Conservation (phyloP, 768 basidiomycete species). For the Lactarius trivialis region DNA sequence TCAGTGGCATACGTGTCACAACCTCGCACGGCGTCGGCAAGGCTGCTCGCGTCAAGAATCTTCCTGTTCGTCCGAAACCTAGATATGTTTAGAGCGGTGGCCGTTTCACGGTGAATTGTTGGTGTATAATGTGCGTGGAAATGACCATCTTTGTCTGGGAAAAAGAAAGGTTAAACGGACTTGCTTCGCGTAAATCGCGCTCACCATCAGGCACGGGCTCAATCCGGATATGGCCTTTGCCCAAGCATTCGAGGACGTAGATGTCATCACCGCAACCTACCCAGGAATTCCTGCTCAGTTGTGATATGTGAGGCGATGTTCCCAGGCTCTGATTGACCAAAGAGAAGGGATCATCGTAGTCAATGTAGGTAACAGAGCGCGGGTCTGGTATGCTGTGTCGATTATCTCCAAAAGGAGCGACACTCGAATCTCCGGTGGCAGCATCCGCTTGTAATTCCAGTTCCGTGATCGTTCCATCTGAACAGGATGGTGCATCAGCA, state of each 20-base stretch:
- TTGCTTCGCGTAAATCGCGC: not conserved
- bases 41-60: conserved; percentile 47
- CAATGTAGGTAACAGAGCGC: conserved; percentile 61
- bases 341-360: conserved; percentile 69
- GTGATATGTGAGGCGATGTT: conserved; percentile 42
- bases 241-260: conserved; percentile 72
- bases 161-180: not conserved
- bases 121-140: conserved; percentile 54
- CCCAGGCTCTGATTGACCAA: conserved; percentile 46
- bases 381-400: conserved; percentile 42
- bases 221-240: conserved; percentile 61
- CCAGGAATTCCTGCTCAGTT: conserved; percentile 63
- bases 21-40: conserved; percentile 56
- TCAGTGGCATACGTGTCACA: conserved; percentile 59
- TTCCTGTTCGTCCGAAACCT: conserved; percentile 23
- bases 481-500: conserved; percentile 1
- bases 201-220: conserved; percentile 32
- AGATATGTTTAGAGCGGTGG: conserved; percentile 14
- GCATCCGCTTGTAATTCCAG: conserved; percentile 39
- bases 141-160: conserved; percentile 25
- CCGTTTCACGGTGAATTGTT: conserved; percentile 28
- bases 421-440: conserved; percentile 8
- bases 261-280: conserved; percentile 66
- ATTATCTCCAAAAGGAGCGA: conserved; percentile 19
- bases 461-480: conserved; percentile 48